These are phyloP conservation scores for Alternaria novae-zelandiae DNA, from an alignment of 2,329 filamentous ascomycete species.

Conservation along the genomic window DNA sequence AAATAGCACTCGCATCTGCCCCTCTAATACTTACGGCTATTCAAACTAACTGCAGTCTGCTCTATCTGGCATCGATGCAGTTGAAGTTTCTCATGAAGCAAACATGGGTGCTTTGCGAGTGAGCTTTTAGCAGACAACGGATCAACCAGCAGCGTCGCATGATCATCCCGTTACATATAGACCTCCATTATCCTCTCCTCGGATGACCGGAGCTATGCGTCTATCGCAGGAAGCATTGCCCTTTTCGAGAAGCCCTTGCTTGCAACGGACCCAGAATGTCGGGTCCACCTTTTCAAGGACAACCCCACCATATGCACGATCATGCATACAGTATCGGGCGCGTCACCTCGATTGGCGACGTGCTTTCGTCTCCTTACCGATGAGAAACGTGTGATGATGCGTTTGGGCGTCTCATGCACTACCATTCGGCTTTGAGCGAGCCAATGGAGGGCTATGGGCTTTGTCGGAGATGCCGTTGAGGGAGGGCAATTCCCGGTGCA, in stretches of 20 bases:
- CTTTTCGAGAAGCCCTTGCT: background rate
- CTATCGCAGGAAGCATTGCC: background rate
- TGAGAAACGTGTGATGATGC: background rate
- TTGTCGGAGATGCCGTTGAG: background rate
- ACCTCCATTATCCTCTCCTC: background rate
- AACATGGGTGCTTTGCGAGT: background rate
- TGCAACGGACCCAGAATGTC: background rate
- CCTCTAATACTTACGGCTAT: background rate
- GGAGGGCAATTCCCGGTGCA: background rate
- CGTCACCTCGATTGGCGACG: background rate
- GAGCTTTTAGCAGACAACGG: background rate
- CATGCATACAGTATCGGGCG: background rate
- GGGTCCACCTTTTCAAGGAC: background rate
- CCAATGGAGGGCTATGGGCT: background rate
- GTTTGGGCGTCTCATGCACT: background rate
- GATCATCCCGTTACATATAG: background rate
- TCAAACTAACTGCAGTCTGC: background rate
- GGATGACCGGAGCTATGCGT: background rate
- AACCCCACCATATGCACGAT: background rate
- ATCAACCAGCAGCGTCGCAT: background rate
- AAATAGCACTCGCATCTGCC: background rate
- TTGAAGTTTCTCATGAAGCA: background rate
- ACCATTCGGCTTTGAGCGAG: background rate
- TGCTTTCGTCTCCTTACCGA: background rate
- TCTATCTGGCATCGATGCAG: background rate